These are phyloP conservation scores for Alternaria sp. DNA, from an alignment of 2,329 filamentous ascomycete species.

Conservation along the genomic window DNA sequence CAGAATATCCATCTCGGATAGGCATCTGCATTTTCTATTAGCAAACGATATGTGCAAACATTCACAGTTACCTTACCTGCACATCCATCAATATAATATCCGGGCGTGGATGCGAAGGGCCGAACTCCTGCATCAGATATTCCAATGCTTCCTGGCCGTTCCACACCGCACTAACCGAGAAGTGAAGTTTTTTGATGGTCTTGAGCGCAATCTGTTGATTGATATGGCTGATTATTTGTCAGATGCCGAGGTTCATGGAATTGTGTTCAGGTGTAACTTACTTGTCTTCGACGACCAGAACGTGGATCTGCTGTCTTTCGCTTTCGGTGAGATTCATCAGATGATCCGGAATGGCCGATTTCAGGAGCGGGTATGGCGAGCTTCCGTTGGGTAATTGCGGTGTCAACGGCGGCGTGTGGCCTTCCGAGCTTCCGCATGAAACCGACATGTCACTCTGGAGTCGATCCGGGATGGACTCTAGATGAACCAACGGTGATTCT, in stretches of 20 bases:
- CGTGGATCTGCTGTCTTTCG: constrained; percentile 70
- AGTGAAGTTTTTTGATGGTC: constrained; percentile 77
- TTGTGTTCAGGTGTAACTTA: constrained; percentile 52
- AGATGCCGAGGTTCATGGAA: constrained; percentile 2
- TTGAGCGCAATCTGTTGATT: constrained; percentile 81
- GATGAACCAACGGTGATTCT: constrained; percentile 65
- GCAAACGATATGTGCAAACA: not conserved
- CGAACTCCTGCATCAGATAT: constrained; percentile 67
- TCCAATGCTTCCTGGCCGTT: constrained; percentile 82
- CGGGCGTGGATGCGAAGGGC: constrained; percentile 64
- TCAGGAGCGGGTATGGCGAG: constrained; percentile 36
- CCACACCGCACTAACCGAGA: constrained; percentile 75
- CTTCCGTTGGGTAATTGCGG: constrained; percentile 36
- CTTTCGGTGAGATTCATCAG: constrained; percentile 60
- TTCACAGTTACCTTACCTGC: constrained; percentile 65
- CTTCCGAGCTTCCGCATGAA: constrained; percentile 73
- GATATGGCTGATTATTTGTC: constrained; percentile 55
- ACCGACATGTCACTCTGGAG: constrained; percentile 66
- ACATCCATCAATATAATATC: constrained; percentile 83
- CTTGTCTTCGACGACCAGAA: constrained; percentile 87
- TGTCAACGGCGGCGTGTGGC: constrained; percentile 57
- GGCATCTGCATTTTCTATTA: constrained; percentile 27
- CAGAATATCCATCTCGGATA: constrained; percentile 79
- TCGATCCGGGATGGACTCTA: constrained; percentile 72
- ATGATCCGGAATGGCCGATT: constrained; percentile 38